Conservation (phyloP, 2,329 filamentous ascomycete species). For the Exophiala sideris region DNA sequence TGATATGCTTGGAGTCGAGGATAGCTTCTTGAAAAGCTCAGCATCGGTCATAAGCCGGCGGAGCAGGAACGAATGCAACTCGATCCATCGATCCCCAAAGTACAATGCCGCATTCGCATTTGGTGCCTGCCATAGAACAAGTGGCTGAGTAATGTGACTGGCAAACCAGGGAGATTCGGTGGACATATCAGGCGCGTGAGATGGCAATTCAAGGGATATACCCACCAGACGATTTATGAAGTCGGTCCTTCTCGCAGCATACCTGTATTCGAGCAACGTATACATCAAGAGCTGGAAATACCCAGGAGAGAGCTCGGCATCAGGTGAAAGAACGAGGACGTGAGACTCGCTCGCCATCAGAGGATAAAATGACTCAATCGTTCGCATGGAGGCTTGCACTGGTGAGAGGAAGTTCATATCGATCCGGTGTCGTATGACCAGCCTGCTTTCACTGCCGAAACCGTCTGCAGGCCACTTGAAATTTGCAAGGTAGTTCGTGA, state of each 20-base stretch:
- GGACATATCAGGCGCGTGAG: conserved; percentile 55
- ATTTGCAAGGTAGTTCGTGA: conserved; percentile 58
- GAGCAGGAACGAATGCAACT: conserved; percentile 77
- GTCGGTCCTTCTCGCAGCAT: conserved; percentile 53
- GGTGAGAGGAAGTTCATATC: conserved; percentile 57
- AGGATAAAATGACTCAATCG: conserved; percentile 88
- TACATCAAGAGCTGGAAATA: conserved; percentile 89
- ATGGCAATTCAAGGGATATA: conserved; percentile 74
- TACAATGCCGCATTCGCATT: conserved; percentile 78
- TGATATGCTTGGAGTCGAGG: conserved; percentile 49
- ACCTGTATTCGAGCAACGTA: conserved; percentile 69
- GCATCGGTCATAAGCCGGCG: conserved; percentile 49
- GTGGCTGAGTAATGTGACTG: conserved; percentile 36
- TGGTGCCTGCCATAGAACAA: conserved; percentile 83
- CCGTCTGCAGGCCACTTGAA: conserved; percentile 66
- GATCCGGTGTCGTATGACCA: conserved; percentile 75
- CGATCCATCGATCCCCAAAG: conserved; percentile 80
- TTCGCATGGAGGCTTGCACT: conserved; percentile 69
- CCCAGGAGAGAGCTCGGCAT: conserved; percentile 72
- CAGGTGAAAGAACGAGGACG: conserved; percentile 78
- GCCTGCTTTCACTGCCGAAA: conserved; percentile 43
- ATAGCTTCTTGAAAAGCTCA: conserved; percentile 16
- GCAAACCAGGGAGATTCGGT: conserved; percentile 51
- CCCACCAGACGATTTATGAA: conserved; percentile 62
- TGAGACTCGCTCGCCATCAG: conserved; percentile 61